Base-by-base conservation (phyloP, 495 filamentous ascomycete species). In the Penicillium mononematosum region DNA sequence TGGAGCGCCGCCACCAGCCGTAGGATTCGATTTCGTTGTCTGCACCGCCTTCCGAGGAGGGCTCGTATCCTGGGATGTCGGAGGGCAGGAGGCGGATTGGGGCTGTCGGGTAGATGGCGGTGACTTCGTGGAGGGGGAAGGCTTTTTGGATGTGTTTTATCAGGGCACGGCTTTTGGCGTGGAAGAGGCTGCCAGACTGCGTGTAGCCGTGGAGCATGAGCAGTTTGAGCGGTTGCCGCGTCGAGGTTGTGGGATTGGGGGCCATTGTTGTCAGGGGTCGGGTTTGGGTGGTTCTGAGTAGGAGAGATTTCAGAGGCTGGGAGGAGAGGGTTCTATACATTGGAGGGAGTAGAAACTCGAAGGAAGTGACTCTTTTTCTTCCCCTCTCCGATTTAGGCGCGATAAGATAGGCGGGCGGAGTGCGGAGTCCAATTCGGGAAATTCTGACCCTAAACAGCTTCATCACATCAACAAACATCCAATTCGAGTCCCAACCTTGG, bases 151-250 rank as follows among this genome's bases (percentile, higher is more conserved):
- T 82, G 65, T 83, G 68, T 71, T 96, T 97, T 64, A 89, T 80
- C 16, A 97, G 80, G 22, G 91, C 92, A 70, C 87, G 86, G 60
- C 88, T 93, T 78, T 97, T 98, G 72, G 88, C 82, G 74, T 84
- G 86, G 84, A 97, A 98, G 67, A 90, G 75, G 2, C 84, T 68
- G 32, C 92, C 91, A 31, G 91, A 92, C 80, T 98, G 94, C 1
- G 93, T 96, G 84, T 88, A 98, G 73, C 93, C 79, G 52, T 81
- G 77, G 39, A 82, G 76, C 79, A 85, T 70, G 73, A 86, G 62
- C 73, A 85, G 70, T 75, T 80, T 77, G 65, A 81, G 66, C 39
- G 77, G 67, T 65, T 75, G 56, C 64, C 71, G 64, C 41, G 54
- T 32, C 12, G 56, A 51, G 52, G 45, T 48, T 5, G 63, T 36